phyloP scores from a whole-genome alignment of 2,329 filamentous ascomycete species.

The Ophiostoma sp. region DNA sequence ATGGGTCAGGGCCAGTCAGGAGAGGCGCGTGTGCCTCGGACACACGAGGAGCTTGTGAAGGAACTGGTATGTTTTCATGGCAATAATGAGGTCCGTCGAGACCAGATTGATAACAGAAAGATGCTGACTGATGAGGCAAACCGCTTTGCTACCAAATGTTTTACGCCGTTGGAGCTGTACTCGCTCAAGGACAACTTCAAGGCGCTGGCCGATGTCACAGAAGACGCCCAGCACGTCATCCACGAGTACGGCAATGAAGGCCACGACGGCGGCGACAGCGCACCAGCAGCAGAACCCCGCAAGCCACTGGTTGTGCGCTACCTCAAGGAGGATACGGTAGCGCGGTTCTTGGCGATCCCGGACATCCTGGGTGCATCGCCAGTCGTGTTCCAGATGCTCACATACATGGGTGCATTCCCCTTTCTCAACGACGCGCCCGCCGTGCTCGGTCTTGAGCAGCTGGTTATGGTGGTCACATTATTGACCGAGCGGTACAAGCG shows the following conservation, averaged over 20 bases:
- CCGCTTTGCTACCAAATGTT: slow-evolving; percentile 64
- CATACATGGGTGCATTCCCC: slow-evolving; percentile 67
- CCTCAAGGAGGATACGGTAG: slow-evolving; percentile 64
- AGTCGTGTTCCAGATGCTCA: slow-evolving; percentile 66
- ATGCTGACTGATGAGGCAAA: slow-evolving; percentile 44
- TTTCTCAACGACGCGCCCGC: slow-evolving; percentile 66
- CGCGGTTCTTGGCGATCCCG: slow-evolving; percentile 67
- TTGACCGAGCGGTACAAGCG: slow-evolving; percentile 64
- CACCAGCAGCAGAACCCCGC: background rate
- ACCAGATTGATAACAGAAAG: too few species aligned
- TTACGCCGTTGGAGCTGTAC: slow-evolving; percentile 65
- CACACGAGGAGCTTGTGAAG: slow-evolving; percentile 48
- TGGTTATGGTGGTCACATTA: slow-evolving; percentile 67
- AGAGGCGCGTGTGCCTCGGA: slow-evolving; percentile 41
- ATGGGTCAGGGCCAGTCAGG: slow-evolving; percentile 53
- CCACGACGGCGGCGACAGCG: background rate
- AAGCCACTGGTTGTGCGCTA: slow-evolving; percentile 49
- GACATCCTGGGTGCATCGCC: slow-evolving; percentile 62
- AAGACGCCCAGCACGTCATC: slow-evolving; percentile 8
- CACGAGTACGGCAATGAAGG: background rate
- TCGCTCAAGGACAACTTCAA: slow-evolving; percentile 69
- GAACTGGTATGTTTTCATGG: slow-evolving; percentile 42
- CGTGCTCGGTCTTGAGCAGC: slow-evolving; percentile 62
- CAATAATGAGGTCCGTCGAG: background rate
- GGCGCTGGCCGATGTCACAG: slow-evolving; percentile 53